Evolutionary conservation across 768 basidiomycete species (phyloP), one percentile per base, ranked within the genome.

Genomic region (Tulasnella sp.): DNA sequence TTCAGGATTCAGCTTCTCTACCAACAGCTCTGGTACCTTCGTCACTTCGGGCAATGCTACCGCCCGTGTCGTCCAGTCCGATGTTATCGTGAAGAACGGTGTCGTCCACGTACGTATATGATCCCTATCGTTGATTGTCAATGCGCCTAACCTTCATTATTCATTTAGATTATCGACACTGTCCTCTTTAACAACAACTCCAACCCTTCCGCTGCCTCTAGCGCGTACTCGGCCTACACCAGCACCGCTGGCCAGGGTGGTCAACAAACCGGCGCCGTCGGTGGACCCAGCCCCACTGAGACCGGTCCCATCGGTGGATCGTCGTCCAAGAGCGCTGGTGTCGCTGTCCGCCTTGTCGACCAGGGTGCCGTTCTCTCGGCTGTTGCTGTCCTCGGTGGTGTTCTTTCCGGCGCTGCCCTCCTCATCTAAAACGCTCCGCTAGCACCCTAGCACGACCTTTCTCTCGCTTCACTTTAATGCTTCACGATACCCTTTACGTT

Each of bases 61-160:
- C 42, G 89, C 87, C 6, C 81, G 79, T 75, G 85, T 92, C 76
- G 76, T 88, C 47, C 81, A 83, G 67, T 78, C 85, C 16, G 89
- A 92, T 77, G 82, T 89, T 5, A 80, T 91, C 75, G 78, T 86
- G 32, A 77, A 82, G 19, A 91, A 92, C 74, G 90, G 90, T 62
- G 91, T 91, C 47, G 78, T 89, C 9, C 89, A 92, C 77, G 77
- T 72, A 67, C 19, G 72, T 65, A 29, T 16, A 26, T 62, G 44
- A 1, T 37, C n/a, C 44, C 12, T 70, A 17, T 29, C 44, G 11
- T 62, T 64, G 68, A 22, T 16, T 29, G 14, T 16, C 32, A 16
- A 14, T 67, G 26, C 16, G 16, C 59, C 22, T 17, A 26, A 62
- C 62, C 29, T 63, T 65, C 62, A 63, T 26, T 7, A 2, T 11